These are phyloP conservation scores for Trichoderma cornu-damae DNA, from an alignment of 2,329 filamentous ascomycete species.

Conservation along the genomic window DNA sequence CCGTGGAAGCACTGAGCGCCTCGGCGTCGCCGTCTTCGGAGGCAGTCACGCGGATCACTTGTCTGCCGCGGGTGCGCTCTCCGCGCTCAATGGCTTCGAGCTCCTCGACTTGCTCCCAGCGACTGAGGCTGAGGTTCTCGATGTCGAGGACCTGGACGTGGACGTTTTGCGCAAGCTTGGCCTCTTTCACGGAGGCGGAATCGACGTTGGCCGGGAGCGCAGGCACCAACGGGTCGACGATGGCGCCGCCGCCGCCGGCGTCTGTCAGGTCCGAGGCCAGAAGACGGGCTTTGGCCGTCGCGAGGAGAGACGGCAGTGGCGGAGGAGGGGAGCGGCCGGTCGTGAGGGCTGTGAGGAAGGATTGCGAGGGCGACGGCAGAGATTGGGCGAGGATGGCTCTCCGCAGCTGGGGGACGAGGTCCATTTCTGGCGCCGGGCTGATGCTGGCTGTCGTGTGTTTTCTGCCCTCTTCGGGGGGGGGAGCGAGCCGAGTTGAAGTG, in stretches of 20 bases:
- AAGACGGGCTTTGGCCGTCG: conserved; percentile 75
- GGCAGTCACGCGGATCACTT: conserved; percentile 61
- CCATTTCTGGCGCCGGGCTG: conserved; percentile 21
- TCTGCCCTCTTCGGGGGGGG: no score
- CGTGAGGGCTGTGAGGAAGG: conserved; percentile 61
- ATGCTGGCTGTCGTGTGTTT: background rate
- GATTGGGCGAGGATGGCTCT: conserved; percentile 47
- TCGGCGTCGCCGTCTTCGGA: conserved; percentile 43
- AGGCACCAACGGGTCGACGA: conserved; percentile 39
- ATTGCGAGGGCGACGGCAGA: conserved; percentile 48
- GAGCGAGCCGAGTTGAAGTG: background rate
- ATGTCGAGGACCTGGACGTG: conserved; percentile 81
- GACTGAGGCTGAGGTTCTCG: conserved; percentile 71
- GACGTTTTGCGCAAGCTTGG: conserved; percentile 55
- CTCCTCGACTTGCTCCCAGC: conserved; percentile 83
- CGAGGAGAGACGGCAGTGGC: conserved; percentile 65
- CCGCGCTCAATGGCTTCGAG: conserved; percentile 69
- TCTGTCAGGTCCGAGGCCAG: conserved; percentile 69
- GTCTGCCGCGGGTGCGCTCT: conserved; percentile 68
- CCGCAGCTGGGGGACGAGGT: conserved; percentile 28
- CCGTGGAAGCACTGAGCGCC: conserved; percentile 35
- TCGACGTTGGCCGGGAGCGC: conserved; percentile 51
- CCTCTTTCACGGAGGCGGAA: conserved; percentile 50
- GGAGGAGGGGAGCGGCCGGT: conserved; percentile 50
- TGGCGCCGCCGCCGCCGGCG: conserved; percentile 21